phyloP scores from a whole-genome alignment of 164 flowering plant genomes.

The Nelumbo lutea region DNA sequence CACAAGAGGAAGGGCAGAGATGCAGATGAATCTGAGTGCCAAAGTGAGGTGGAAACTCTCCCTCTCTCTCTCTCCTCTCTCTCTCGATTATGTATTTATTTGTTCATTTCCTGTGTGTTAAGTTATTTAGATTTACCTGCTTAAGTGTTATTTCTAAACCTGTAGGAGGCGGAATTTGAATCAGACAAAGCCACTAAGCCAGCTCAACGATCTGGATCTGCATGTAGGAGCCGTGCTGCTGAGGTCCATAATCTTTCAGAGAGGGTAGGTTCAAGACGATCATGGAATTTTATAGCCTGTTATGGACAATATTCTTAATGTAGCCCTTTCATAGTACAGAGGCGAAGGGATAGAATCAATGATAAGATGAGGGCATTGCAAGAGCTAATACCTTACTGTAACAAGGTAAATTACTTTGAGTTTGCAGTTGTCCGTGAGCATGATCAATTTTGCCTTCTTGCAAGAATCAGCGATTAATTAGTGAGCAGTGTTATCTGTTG shows the following conservation, averaged over 20 bases:
- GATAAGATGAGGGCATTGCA: conserved; percentile 92
- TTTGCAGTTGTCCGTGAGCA: neutral
- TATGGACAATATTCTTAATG: neutral
- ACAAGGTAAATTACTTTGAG: conserved; percentile 46
- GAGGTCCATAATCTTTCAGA: conserved; percentile 91
- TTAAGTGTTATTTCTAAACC: neutral
- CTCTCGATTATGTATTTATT: too few relatives aligned
- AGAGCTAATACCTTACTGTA: conserved; percentile 76
- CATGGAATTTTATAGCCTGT: neutral
- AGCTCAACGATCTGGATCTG: conserved; percentile 27
- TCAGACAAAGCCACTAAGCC: conserved; percentile 19
- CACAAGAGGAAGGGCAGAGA: conserved; percentile 48
- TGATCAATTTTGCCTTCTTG: neutral
- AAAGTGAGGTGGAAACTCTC: conserved; percentile 33
- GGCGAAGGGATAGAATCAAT: conserved; percentile 79
- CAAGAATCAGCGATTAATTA: neutral
- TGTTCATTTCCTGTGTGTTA: neutral
- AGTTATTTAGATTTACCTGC: neutral
- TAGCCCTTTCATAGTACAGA: conserved; percentile 33
- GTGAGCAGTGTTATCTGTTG: neutral
- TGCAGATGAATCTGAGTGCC: conserved; percentile 38
- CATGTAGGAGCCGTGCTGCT: conserved; percentile 79
- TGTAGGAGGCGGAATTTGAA: conserved; percentile 24
- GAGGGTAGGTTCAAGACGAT: conserved; percentile 42
- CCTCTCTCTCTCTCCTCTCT: neutral